Conservation (phyloP, 306 rosid species). For the Casuarina cunninghamiana region DNA sequence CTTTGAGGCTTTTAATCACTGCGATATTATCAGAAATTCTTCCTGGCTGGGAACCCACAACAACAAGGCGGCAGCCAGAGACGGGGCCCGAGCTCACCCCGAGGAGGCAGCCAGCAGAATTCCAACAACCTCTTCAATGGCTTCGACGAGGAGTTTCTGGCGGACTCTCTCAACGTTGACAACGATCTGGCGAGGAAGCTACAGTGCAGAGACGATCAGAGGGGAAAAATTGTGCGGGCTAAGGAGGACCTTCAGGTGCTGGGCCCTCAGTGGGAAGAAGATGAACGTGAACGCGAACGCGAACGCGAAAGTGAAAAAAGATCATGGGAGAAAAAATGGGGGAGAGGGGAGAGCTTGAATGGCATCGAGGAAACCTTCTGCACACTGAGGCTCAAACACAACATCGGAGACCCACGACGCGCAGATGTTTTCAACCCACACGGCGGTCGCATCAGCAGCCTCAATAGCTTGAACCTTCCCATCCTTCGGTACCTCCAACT, state of each 20-base stretch:
- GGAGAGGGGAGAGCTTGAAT: conserved; percentile 3
- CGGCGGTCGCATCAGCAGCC: conserved; percentile 31
- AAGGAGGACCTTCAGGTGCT: conserved; percentile 16
- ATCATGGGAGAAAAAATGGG: neutral
- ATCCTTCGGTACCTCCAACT: conserved; percentile 29
- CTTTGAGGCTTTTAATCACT: neutral
- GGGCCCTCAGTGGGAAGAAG: conserved; percentile 15
- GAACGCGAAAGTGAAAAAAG: too few relatives aligned
- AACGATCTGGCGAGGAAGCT: conserved; percentile 11
- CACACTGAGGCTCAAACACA: conserved; percentile 26
- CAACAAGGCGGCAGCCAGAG: neutral
- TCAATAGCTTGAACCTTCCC: conserved; percentile 32
- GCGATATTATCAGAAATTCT: conserved; percentile 22
- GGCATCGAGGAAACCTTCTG: conserved; percentile 40
- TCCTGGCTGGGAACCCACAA: conserved; percentile 32
- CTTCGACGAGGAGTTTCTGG: conserved; percentile 18
- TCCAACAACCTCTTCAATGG: conserved; percentile 29
- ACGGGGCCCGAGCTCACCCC: neutral
- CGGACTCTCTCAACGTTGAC: conserved; percentile 17
- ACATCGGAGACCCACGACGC: conserved; percentile 20
- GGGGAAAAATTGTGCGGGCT: conserved; percentile 29
- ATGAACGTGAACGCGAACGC: neutral
- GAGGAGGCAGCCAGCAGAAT: neutral
- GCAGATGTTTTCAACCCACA: conserved; percentile 41
- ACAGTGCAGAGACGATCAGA: conserved; percentile 19